These are phyloP conservation scores for Arabidopsis thaliana DNA, from an alignment of 345 rosid genomes.

Conservation along the genomic window TAIR10.1 NC_003076.8:21794001-21794500, in stretches of 20 bases:
- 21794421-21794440: conserved; percentile 27
- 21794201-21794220: background rate
- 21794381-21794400: conserved; percentile 41
- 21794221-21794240: conserved; percentile 24
- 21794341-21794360: conserved; percentile 73
- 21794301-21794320: conserved; percentile 54
- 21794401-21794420: conserved; percentile 27
- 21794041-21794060: background rate
- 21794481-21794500: conserved; percentile 32
- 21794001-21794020: background rate
- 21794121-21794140: background rate
- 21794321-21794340: conserved; percentile 86
- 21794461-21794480: conserved; percentile 35
- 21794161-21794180: background rate
- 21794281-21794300: conserved; percentile 32
- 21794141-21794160: too few species aligned
- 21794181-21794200: background rate
- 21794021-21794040: background rate
- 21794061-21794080: background rate
- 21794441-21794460: conserved; percentile 19
- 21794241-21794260: conserved; percentile 32
- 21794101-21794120: background rate
- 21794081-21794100: too few species aligned
- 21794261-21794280: conserved; percentile 31
- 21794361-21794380: conserved; percentile 74